Evolutionary conservation across 768 basidiomycete species (phyloP), one percentile per base, ranked within the genome.

Genomic region (Auricularia cornea): DNA sequence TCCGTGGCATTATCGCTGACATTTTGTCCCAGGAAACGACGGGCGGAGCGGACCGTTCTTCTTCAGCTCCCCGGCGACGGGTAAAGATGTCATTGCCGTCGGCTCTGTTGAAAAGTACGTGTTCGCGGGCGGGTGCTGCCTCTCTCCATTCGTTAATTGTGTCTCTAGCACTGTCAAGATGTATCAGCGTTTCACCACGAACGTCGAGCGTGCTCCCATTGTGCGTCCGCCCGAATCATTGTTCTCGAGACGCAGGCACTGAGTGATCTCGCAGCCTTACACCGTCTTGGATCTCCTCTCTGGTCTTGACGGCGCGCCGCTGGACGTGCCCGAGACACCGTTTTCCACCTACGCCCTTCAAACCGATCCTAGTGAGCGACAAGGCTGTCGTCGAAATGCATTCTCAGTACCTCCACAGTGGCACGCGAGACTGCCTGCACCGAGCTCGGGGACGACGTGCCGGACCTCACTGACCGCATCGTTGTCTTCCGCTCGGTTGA

Each of bases 11-110:
- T 38, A 8, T 5, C 4, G 35, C 8, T 38, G 35, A 38, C 8
- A 10, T 14, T 38, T 10, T 38, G n/a, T n/a, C n/a, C 35, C 8
- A 38, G 35, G 35, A 38, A 75, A 75, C 65, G 73, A 74, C 41
- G 85, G 84, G 6, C 69, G 77, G 3, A 78, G 77, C 29, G 88
- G 88, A 5, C 78, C 84, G 2, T 88, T 85, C 83, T 88, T 81
- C 70, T 77, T 83, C 0, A 82, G 80, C 48, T 69, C 76, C 66
- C 78, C 88, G 64, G 79, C 81, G 66, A 75, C 79, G 70, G 86
- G 78, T 16, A 75, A 80, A 64, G 76, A 83, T 52, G 84, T 81
- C 23, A 83, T 88, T 66, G 80, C 41, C 32, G 59, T 31, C 23
- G 26, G 26, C 5, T 33, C 32, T 16, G 35, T 38, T 14, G 35